Evolutionary conservation across 805 yeast genomes (phyloP), one percentile per base, ranked within the genome.

Genomic region (Zygosaccharomyces lentus): DNA sequence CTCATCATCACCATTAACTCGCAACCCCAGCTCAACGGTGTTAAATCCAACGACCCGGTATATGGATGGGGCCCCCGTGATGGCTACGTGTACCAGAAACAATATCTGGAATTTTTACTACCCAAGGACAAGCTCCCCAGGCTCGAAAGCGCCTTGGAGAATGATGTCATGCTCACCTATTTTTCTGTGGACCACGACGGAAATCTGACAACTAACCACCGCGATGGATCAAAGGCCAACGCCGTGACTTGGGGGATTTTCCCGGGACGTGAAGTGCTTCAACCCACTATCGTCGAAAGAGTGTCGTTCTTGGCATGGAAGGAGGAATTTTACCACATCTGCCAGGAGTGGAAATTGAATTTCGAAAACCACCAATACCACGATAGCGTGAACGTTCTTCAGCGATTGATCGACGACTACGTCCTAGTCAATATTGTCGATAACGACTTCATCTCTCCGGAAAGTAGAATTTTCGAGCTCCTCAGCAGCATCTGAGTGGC

Each of bases 241-340:
- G 96, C 98, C 7, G 97, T 91, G 46, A 91, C 98, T 15, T 91
- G 98, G 98, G 98, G 98, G 52, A 88, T 90, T 45, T 89, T 87
- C 80, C 97, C 98, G 23, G 96, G 96, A 31, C 84, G 84, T 61
- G 97, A 91, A 69, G 85, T 91, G 44, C 75, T 87, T 52, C 98
- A 91, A 70, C 97, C 98, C 43, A 91, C 98, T 0, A 88, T 91
- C 63, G 97, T 91, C 16, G 98, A 91, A 65, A 84, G 82, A 59
- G 80, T 82, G 31, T 87, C 96, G 2, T 91, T 91, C 67, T 71
- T 90, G 57, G 98, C 98, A 10, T 91, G 98, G 98, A 90, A 88
- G 65, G 96, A 91, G 64, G 98, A 91, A 67, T 91, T 91, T 32
- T 91, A 76, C 74, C 75, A 88, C 52, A 81, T 91, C 50, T 75